These are phyloP conservation scores for Leishmania amazonensis DNA, from an alignment of 208 protist genomes.

Conservation along the genomic window DNA sequence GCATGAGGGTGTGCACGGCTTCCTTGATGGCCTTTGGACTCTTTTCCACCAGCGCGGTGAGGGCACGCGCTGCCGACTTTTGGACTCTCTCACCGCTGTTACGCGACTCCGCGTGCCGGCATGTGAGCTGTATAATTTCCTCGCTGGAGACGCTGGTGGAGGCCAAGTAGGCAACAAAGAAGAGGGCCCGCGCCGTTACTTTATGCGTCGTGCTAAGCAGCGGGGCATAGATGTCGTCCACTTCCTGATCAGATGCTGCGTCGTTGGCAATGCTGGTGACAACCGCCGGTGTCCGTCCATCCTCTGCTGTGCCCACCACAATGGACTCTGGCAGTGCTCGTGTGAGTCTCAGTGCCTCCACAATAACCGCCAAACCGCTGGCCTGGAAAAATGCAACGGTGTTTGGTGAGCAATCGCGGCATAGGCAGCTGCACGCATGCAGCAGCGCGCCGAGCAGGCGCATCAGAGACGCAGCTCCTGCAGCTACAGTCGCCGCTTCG, in stretches of 20 bases:
- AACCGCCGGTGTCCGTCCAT: not conserved
- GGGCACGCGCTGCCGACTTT: constrained; percentile 38
- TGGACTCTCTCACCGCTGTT: constrained; percentile 40
- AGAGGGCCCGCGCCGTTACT: constrained; percentile 44
- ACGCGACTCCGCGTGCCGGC: constrained; percentile 17
- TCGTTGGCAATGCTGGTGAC: constrained; percentile 1
- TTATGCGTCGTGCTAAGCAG: constrained; percentile 27
- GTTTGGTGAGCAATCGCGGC: constrained; percentile 56
- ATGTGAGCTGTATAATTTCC: constrained; percentile 33
- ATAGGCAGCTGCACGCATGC: constrained; percentile 73
- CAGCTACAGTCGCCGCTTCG: not conserved
- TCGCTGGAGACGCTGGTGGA: constrained; percentile 42
- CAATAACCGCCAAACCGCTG: constrained; percentile 38
- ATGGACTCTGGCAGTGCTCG: not conserved
- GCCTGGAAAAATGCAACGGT: constrained; percentile 42
- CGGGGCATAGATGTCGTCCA: not conserved
- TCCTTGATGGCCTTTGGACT: constrained; percentile 32
- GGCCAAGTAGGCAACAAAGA: constrained; percentile 57
- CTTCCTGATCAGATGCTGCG: not conserved
- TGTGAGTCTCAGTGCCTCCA: constrained; percentile 19
- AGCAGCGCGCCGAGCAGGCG: constrained; percentile 43
- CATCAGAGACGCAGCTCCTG: constrained; percentile 11
- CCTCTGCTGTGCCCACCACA: not conserved
- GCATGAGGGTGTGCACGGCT: constrained; percentile 34
- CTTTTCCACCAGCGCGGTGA: constrained; percentile 36